Conservation (phyloP, 768 basidiomycete species). For the Coprinopsis strossmayeri region DNA sequence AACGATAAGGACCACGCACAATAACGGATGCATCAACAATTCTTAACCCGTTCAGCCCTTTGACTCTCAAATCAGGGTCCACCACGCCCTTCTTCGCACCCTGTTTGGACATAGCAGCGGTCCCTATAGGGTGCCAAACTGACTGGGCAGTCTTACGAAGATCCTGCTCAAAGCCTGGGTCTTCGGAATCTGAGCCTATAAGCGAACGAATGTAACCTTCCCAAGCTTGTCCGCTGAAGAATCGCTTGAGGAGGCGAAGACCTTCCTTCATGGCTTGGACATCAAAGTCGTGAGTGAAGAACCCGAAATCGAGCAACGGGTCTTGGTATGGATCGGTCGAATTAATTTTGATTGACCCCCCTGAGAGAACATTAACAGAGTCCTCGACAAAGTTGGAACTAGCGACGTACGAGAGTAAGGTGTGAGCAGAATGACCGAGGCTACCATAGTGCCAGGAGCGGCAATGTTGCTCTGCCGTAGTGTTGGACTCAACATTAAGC, state of each 20-base stretch:
- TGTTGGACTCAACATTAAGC: no score
- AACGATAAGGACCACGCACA: no score
- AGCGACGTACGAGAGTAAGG: constrained; percentile 20
- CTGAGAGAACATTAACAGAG: background rate
- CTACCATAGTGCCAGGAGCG: no score
- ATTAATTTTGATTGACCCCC: constrained; percentile 9
- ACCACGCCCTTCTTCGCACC: constrained; percentile 20
- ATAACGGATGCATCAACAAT: constrained; percentile 24
- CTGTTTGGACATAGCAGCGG: constrained; percentile 17
- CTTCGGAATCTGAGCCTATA: constrained; percentile 8
- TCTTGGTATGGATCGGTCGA: constrained; percentile 11
- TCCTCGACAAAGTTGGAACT: no score
- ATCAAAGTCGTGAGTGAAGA: constrained; percentile 12
- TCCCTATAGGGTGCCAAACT: constrained; percentile 18
- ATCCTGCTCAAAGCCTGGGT: constrained; percentile 11
- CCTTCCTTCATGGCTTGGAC: constrained; percentile 10
- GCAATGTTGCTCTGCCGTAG: no score
- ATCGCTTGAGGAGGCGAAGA: constrained; percentile 9
- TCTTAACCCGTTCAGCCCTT: constrained; percentile 20
- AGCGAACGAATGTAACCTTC: constrained; percentile 6
- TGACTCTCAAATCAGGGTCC: constrained; percentile 22
- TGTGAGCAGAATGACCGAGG: constrained; percentile 17
- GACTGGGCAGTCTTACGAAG: constrained; percentile 7
- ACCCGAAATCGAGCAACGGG: constrained; percentile 9
- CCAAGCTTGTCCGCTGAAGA: constrained; percentile 13